phyloP scores from a whole-genome alignment of 2,329 filamentous ascomycete species.

The Pseudogymnoascus sp. region DNA sequence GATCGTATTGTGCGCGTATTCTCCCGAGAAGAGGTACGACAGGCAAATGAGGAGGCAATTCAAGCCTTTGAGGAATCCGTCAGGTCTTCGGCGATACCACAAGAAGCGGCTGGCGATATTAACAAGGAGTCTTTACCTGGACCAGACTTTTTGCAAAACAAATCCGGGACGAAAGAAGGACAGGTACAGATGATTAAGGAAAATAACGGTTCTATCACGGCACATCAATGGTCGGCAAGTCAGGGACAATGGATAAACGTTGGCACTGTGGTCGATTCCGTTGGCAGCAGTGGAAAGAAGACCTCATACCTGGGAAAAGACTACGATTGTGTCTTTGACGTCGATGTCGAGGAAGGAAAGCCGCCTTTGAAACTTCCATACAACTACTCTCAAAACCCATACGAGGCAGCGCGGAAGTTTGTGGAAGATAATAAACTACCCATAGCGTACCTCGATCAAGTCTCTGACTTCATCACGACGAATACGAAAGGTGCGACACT shows the following conservation, averaged over 20 bases:
- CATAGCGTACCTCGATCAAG: slow-evolving; percentile 79
- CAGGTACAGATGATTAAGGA: slow-evolving; percentile 90
- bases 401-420: slow-evolving; percentile 85
- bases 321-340: slow-evolving; percentile 95
- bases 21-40: slow-evolving; percentile 60
- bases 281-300: slow-evolving; percentile 74
- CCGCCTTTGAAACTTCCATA: slow-evolving; percentile 89
- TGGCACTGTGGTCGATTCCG: slow-evolving; percentile 88
- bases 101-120: slow-evolving; percentile 73
- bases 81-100: slow-evolving; percentile 75
- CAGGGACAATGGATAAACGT: slow-evolving; percentile 75
- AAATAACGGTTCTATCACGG: slow-evolving; percentile 71
- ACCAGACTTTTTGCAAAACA: slow-evolving; percentile 74
- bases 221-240: slow-evolving; percentile 72
- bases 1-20: slow-evolving; percentile 83
- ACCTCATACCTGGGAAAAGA: slow-evolving; percentile 73
- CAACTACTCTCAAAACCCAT: slow-evolving; percentile 87
- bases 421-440: slow-evolving; percentile 83
- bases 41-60: slow-evolving; percentile 61
- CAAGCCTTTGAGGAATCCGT: slow-evolving; percentile 75
- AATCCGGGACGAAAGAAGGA: slow-evolving; percentile 88
- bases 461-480: slow-evolving; percentile 83
- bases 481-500: slow-evolving; percentile 84
- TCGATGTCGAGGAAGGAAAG: slow-evolving; percentile 91
- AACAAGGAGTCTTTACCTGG: slow-evolving; percentile 91